Evolutionary conservation across 352 stramenopile genomes (phyloP), one percentile per base, ranked within the genome.

Genomic region (Pythium aquatile): DNA sequence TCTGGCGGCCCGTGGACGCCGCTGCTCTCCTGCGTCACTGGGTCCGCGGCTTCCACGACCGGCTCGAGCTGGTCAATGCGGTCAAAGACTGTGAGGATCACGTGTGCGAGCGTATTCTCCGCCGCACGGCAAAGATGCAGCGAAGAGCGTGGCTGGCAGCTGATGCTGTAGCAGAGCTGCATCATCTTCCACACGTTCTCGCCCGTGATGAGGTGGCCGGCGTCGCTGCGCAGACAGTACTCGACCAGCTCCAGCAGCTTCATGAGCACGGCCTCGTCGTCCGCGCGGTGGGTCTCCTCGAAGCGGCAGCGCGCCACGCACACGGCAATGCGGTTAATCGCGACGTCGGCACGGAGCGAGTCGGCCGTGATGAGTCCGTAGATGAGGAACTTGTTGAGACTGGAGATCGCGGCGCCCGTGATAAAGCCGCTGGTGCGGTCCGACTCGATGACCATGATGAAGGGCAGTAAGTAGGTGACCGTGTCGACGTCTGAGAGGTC

Each of bases 381-480:
- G 26, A 99, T 85, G 44, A 99, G 77, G 70, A 99, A 99, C 76
- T 99, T 99, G 81, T 99, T 98, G 46, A 99, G 78, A 39, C 94
- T 95, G 5, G 90, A 96, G 64, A 99, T 93, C 17, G 97, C 96
- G 1, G 93, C 93, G 48, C 95, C 96, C n/a, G 97, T 99, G 66
- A 99, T 98, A 63, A 95, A 93, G 9, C 96, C 96, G 44, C 86
- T 98, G 37, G 98, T 98, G 66, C 98, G 91, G 35, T 94, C 83
- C 30, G 89, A 98, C 69, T 97, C 85, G 68, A 99, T 96, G 30
- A 98, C 93, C 70, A 97, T 90, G 30, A 98, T 84, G 80, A 99
- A 99, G 1, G 97, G 97, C 64, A 97, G 70, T 37, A 99, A 76
- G 69, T 98, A 98, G 40, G 79, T 90, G 55, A 97, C 83, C 20